Base-by-base conservation (phyloP, 352 stramenopile genomes). In the Globisporangium middletonii region DNA sequence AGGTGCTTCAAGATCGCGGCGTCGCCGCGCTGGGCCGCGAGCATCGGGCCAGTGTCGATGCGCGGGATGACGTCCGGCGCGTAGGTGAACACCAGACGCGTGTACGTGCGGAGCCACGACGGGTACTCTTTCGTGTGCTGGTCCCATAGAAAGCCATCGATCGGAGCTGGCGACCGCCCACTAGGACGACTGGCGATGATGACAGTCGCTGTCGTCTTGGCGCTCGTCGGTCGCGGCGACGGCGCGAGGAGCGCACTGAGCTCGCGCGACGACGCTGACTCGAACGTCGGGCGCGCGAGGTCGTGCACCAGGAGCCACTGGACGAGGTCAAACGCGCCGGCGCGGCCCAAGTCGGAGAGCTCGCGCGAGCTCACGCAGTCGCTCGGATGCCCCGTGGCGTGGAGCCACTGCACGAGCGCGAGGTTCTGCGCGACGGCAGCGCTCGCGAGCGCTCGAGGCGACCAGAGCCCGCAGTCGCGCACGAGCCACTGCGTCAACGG, bases 21-120 rank as follows among this genome's bases (percentile, higher is more conserved):
- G 15, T 74, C 65, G 18, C 67, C 60, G 42, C 67, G 68, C 19
- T 78, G 70, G 4, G 70, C 70, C 15, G 59, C 62, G 58, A 65
- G 65, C 1, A 79, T 62, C 33, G 71, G 68, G 30, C 72, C 50
- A 60, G 61, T 65, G 18, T 79, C 65, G 16, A 73, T 53, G 18
- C 57, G 57, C 5, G 62, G 41, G 8, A 65, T 33, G 11, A 57
- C 57, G 27, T 66, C 55, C 1, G 71, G 60, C 9, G 43, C 63
- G 53, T 72, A 74, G 19, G 67, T 44, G 1, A 68, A 16, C 11
- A 49, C 62, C 1, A 78, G 57, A 2, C 38, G 57, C 18, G 69
- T 50, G 26, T 73, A 70, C 41, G 59, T 68, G 0, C 15, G 57
- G 18, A 73, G 53, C 67, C 68, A 75, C 11, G 59, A 60, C 13